A percentile compares a stretch with the other conserved stretches of the same genome.
These are phyloP conservation scores for Uronychia setigera DNA, from an alignment of 73 alveolate genomes.

Conservation along the genomic window DNA sequence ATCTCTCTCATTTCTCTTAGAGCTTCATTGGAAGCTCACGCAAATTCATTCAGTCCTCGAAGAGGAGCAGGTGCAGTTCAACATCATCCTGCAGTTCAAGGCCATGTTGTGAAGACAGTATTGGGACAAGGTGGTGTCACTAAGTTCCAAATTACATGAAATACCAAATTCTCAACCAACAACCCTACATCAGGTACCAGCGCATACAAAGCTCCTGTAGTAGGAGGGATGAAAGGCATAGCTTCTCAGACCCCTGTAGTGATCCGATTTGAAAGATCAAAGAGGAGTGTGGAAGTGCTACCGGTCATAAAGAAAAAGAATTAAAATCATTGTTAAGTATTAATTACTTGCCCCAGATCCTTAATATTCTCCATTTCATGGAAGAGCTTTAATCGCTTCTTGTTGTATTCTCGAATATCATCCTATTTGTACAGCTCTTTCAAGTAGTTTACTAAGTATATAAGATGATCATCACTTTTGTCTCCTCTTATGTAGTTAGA, in stretches of 20 bases:
- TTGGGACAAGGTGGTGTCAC: not conserved
- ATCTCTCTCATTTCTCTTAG: not conserved
- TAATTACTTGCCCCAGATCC: not conserved
- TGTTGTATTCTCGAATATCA: slow-evolving; percentile 54
- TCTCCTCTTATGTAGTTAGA: slow-evolving; percentile 36
- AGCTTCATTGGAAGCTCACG: not conserved
- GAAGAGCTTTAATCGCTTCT: slow-evolving; percentile 9
- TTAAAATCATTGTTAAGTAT: not conserved
- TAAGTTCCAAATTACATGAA: too few relatives aligned
- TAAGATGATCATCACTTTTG: slow-evolving; percentile 29
- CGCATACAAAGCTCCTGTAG: not conserved
- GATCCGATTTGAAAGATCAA: not conserved
- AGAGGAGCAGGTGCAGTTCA: not conserved
- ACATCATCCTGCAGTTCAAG: not conserved
- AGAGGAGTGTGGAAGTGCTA: not conserved
- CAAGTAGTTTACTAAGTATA: slow-evolving; percentile 17
- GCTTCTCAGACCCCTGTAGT: not conserved
- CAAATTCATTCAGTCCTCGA: not conserved
- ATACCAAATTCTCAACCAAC: too few relatives aligned
- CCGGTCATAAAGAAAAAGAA: not conserved
- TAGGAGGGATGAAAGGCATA: too few relatives aligned
- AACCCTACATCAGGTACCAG: too few relatives aligned
- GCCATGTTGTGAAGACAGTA: not conserved
- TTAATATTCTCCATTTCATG: too few relatives aligned
- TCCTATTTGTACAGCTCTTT: slow-evolving; percentile 13